Base-by-base conservation (phyloP, 176 grass and related monocot genomes). In the Pontederia crassipes region DNA sequence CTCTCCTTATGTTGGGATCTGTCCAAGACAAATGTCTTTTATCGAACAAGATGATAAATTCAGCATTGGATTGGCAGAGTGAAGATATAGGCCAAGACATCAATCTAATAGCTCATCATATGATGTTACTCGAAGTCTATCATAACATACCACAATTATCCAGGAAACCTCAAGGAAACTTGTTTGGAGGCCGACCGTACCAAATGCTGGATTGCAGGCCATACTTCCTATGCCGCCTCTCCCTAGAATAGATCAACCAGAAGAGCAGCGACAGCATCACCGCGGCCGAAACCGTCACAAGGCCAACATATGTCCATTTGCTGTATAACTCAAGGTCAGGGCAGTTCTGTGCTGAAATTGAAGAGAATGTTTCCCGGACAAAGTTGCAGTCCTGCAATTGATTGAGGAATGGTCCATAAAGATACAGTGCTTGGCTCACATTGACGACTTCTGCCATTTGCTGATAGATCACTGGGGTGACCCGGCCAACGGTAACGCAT, bases 341-440 rank as follows among this genome's bases (percentile, higher is more conserved):
- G 58, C 80, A 83, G 28, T 83, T 70, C 46, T 78, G 65, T 8
- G 48, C 29, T 3, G 59, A 57, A 46, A 83, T 78, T 2, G 46
- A 40, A 18, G 58, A 28, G n/a, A 83, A 83, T 12, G 80, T 78
- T 29, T 78, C 62, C 0, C 79, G 73, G 6, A 78, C 93, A 48
- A 98, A 98, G 17, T 47, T 79, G 88, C 93, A 98, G 77, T 98
- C 88, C 75, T 83, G 76, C 35, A 98, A 79, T 51, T 81, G 60
- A 54, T 74, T 79, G 6, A 92, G 77, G 71, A 98, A 92, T 3
- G 93, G 93, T 46, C 84, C 82, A 54, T 74, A 92, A 62, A 79
- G 74, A 70, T 81, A 83, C 26, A 97, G 47, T 12, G 87, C 87
- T 49, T 45, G 64, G 66, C 84, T 81, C 45, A 92, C 72, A 47